Evolutionary conservation across 2,329 filamentous ascomycete species (phyloP), one percentile per base, ranked within the genome.

Genomic region (Fusarium armeniacum): DNA sequence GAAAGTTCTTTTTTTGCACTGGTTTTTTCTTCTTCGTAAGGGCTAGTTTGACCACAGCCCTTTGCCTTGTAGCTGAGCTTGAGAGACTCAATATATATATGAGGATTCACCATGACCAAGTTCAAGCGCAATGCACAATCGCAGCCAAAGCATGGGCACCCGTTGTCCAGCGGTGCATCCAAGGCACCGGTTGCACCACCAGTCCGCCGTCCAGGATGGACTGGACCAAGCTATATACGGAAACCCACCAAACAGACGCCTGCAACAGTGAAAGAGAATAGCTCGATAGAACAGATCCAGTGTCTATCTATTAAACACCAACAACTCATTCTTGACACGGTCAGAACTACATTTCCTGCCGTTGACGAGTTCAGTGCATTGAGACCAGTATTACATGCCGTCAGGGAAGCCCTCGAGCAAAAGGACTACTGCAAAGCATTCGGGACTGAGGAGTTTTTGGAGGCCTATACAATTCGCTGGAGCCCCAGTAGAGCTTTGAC

Each of bases 81-180:
- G 2, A 16, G n/a, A 33, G 6, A 11, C 7, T 53, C 22, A 30
- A 22, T 30, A 22, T 26, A 28, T 45, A 5, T 30, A 30, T 30
- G 28, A 30, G 28, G 28, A 30, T 30, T 30, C 4, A 28, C 3
- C 2, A 62, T 62, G 60, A 43, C 18, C 1, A 55, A 63, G 13
- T 63, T 62, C 24, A 62, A 56, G 18, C 60, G 60, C 6, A 26
- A 47, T 18, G 58, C 60, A 18, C 60, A 63, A 8, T 63, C 60
- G 2, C 60, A 63, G 7, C 60, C 60, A 49, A 63, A 63, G 26
- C 60, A 63, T 18, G 60, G 58, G 8, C 47, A 49, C 28, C 58
- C 60, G 12, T 5, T 18, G 1, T 16, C 24, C 3, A 63, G 60
- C 35, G 30, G 60, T 15, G 58, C 60, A 44, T 63, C 60, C 7